Evolutionary conservation across 1,284 basidiomycete genomes (phyloP), one percentile per base, ranked within the genome.

Genomic region (Naganishia liquefaciens): DNA sequence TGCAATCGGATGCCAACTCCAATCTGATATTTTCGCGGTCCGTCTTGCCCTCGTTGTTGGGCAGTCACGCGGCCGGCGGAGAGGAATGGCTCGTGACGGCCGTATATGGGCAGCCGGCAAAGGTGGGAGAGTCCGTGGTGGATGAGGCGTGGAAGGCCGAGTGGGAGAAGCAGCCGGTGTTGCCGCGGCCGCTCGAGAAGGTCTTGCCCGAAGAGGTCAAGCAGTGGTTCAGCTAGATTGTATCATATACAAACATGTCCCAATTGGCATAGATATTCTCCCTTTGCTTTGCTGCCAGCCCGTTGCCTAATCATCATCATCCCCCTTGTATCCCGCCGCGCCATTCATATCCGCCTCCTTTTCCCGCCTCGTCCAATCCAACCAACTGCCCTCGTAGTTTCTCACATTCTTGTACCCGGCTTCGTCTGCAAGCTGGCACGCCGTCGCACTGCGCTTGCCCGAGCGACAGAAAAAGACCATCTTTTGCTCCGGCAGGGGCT

Each of bases 401-500:
- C 87, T 74, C 73, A 93, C 90, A 88, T 91, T 73, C 82, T 86
- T 77, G 68, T 86, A 98, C 9, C 95, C 94, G 73, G 89, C 88
- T 69, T 88, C 82, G 73, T 86, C 86, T 0, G 93, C 92, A 54
- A 91, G 83, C 73, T 97, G 92, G 63, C 88, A 82, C 0, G 96
- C 95, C 23, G 87, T 86, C 5, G 88, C 83, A 66, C 89, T 90
- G 54, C 96, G 84, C 77, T 87, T 88, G 10, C 96, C 96, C 65
- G 90, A 91, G 63, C 94, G 84, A 79, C 96, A 99, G 81, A 96
- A 98, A 77, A 98, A 95, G 42, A 91, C 85, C 43, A 99, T 81
- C 73, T 93, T 89, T 76, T 96, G 90, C 65, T 84, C 77, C 67
- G 81, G 79, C 11, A 55, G 60, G 5, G 96, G 96, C 78, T 97